These are phyloP conservation scores for Calonectria pauciramosa DNA, from an alignment of 2,329 filamentous ascomycete species.

Conservation along the genomic window DNA sequence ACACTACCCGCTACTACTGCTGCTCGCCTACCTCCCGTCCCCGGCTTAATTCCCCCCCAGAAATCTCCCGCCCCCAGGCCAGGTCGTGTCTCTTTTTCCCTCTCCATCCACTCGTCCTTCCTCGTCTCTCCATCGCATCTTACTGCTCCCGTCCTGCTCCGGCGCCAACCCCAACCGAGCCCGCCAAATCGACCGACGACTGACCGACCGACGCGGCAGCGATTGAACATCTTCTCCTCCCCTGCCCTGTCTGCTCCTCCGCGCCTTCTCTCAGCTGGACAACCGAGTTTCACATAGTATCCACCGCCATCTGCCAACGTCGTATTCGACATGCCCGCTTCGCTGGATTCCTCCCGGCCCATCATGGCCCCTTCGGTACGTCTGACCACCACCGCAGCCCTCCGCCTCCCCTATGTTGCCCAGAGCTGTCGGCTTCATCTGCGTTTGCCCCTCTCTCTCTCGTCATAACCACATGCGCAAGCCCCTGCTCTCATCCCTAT, in stretches of 20 bases:
- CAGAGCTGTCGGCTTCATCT: neutral
- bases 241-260: conserved; percentile 11
- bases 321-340: conserved; percentile 64
- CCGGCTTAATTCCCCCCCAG: conserved; percentile 28
- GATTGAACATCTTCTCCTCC: conserved; percentile 3
- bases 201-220: neutral
- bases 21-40: conserved; percentile 10
- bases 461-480: neutral
- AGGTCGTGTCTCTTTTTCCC: neutral
- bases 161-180: conserved; percentile 13
- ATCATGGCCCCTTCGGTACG: conserved; percentile 75
- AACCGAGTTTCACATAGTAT: conserved; percentile 29
- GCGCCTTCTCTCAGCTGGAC: conserved; percentile 8
- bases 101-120: conserved; percentile 13
- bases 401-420: neutral
- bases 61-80: conserved; percentile 7
- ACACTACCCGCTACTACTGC: neutral
- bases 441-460: neutral
- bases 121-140: conserved; percentile 6
- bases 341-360: conserved; percentile 71
- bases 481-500: conserved; percentile 3
- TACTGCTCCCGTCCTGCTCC: conserved; percentile 5
- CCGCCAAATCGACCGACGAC: conserved; percentile 1
- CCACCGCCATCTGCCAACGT: conserved; percentile 34
- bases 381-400: conserved; percentile 42